Conservation (phyloP, 2,329 filamentous ascomycete species). For the Colletotrichum zoysiae region DNA sequence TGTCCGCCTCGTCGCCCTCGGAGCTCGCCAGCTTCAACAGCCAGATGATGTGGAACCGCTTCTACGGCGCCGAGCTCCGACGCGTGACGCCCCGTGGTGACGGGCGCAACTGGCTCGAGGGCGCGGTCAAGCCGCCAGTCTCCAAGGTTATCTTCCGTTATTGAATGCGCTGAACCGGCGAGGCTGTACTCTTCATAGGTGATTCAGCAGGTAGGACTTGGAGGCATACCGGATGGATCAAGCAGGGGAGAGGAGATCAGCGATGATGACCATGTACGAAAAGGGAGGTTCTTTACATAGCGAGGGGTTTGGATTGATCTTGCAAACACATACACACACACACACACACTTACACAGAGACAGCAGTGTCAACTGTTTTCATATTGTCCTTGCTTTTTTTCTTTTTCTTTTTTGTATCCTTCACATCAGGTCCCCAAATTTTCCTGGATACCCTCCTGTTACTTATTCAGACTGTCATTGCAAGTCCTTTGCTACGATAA, state of each 20-base stretch:
- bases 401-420: not conserved
- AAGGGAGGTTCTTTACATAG: not conserved
- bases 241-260: not conserved
- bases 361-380: not conserved
- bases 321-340: not conserved
- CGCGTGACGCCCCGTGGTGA: constrained; percentile 18
- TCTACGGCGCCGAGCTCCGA: constrained; percentile 28
- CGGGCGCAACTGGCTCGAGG: constrained; percentile 30
- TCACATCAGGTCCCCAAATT: not conserved
- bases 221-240: not conserved
- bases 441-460: not conserved
- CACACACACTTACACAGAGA: not conserved
- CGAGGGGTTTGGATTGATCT: constrained; percentile 1
- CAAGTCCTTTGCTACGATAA: not conserved
- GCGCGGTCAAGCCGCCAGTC: not conserved
- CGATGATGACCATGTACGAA: not conserved
- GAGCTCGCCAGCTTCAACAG: constrained; percentile 31
- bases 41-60: constrained; percentile 33
- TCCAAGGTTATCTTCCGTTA: constrained; percentile 25
- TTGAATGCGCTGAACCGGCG: not conserved
- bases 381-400: not conserved
- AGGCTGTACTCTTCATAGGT: not conserved
- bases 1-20: constrained; percentile 34
- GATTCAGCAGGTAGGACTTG: not conserved
- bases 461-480: not conserved